phyloP scores from a whole-genome alignment of 768 basidiomycete genomes.

The Xanthoconium purpureum region DNA sequence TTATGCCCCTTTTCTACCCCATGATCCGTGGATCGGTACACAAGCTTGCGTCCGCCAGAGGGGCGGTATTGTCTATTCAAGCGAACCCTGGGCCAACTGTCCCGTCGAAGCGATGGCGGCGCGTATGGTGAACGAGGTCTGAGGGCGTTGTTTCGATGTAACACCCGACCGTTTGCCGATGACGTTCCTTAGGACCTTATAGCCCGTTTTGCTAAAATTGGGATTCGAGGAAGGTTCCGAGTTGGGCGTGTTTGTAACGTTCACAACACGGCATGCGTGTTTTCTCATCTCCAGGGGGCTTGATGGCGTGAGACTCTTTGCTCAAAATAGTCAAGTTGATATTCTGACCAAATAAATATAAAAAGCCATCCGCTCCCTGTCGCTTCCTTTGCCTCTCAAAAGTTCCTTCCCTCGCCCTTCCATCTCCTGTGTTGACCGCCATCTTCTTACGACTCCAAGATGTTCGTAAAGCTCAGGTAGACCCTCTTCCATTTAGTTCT shows the following conservation, averaged over 20 bases:
- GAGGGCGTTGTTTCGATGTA: slow-evolving; percentile 89
- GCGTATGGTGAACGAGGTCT: slow-evolving; percentile 91
- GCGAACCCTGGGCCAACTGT: slow-evolving; percentile 70
- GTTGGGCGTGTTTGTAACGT: not conserved
- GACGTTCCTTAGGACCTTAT: slow-evolving; percentile 26
- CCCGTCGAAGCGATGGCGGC: slow-evolving; percentile 75
- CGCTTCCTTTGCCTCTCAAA: not conserved
- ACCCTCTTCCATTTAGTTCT: not conserved
- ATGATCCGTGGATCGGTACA: slow-evolving; percentile 4
- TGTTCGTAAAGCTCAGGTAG: slow-evolving; percentile 52
- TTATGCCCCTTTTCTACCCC: too few species aligned
- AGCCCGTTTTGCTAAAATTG: slow-evolving; percentile 10
- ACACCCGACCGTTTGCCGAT: slow-evolving; percentile 93
- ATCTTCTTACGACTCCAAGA: slow-evolving; percentile 31
- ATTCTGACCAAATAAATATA: slow-evolving; percentile 16
- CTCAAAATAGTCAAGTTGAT: slow-evolving; percentile 1
- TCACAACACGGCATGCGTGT: not conserved
- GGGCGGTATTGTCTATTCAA: slow-evolving; percentile 73
- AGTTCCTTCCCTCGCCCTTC: slow-evolving; percentile 19
- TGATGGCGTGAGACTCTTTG: slow-evolving; percentile 20
- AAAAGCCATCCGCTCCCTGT: slow-evolving; percentile 9
- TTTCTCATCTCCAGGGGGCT: slow-evolving; percentile 12
- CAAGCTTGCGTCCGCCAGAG: slow-evolving; percentile 89
- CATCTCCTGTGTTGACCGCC: slow-evolving; percentile 5
- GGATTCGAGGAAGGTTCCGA: not conserved